Evolutionary conservation across 768 basidiomycete genomes (phyloP), one percentile per base, ranked within the genome.

Genomic region (Hygrophoropsis aurantiaca): DNA sequence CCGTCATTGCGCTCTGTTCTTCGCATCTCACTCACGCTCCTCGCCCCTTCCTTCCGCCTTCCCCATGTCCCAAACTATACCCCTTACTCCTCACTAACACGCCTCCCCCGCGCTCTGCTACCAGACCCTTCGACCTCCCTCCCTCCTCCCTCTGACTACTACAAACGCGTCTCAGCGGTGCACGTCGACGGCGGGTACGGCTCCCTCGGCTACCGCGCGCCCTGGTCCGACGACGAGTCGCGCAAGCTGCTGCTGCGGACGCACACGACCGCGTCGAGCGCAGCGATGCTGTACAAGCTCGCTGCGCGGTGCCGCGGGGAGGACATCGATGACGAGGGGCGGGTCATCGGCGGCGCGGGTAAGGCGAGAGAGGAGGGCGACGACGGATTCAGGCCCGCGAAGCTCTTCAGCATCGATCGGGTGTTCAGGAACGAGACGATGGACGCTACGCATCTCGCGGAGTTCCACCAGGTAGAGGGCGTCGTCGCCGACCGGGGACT

Each of bases 391-490:
- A 75, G 84, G 49, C 90, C 94, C 5, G 90, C 90, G 30, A 97
- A 97, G 60, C 63, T 97, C 53, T 99, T 97, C 80, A 93, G 90
- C 56, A 97, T 99, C 54, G 97, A 99, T 66, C 79, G 97, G 37
- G 97, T 99, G 18, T 99, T 98, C 85, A 78, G 97, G 64, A 99
- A 99, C 58, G 97, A 99, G 69, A 91, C 97, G 0, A 90, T 91
- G 79, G 97, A 99, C 67, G 94, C 94, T 37, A 99, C 97, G 15
- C 97, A 99, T 75, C 61, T 99, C 53, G 97, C 97, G 4, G 97
- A 99, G 69, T 99, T 99, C 77, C 95, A 98, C 65, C 97, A 99
- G 69, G 97, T 99, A n/a, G 97, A 99, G 67, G 97, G 97, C 42
- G 97, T 99, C 38, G 93, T 99, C 21, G 97, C 97, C 9, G 97